Evolutionary conservation across 352 stramenopile species (phyloP).

Genomic region (Phytophthora sojae): DNA sequence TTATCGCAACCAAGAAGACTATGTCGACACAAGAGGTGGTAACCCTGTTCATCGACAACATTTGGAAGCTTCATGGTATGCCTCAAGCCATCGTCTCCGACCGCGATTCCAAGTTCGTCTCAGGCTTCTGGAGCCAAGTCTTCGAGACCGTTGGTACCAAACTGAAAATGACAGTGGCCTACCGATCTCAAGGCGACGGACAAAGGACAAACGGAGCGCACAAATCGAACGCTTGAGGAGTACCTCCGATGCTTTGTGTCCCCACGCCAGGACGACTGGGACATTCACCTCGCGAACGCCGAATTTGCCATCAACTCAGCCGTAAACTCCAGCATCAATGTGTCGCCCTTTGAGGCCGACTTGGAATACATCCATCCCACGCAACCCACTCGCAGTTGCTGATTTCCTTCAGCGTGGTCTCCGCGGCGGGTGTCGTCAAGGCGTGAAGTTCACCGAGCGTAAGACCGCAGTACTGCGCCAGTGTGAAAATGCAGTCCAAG

Average conservation of each 20-base stretch:
- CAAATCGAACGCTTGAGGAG: slow-evolving; percentile 23
- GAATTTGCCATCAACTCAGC: slow-evolving; percentile 6
- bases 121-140: slow-evolving; percentile 15
- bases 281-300: slow-evolving; percentile 5
- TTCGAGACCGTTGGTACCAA: slow-evolving; percentile 5
- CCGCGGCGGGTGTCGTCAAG: neutral
- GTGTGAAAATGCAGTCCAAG: slow-evolving; percentile 19
- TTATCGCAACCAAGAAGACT: slow-evolving; percentile 6
- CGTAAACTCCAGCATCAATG: slow-evolving; percentile 6
- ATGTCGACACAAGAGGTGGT: slow-evolving; percentile 8
- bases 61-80: slow-evolving; percentile 11
- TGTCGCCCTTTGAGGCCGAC: slow-evolving; percentile 12
- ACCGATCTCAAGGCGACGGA: slow-evolving; percentile 15
- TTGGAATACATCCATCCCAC: slow-evolving; percentile 3
- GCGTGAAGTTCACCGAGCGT: slow-evolving; percentile 1
- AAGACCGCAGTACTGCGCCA: slow-evolving; percentile 8
- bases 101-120: slow-evolving; percentile 23
- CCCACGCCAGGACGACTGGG: slow-evolving; percentile 22
- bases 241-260: slow-evolving; percentile 8
- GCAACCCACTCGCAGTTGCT: slow-evolving; percentile 2
- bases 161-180: slow-evolving; percentile 18
- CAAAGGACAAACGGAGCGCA: slow-evolving; percentile 20
- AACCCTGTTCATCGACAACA: slow-evolving; percentile 12
- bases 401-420: neutral
- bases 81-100: slow-evolving; percentile 18